These are phyloP conservation scores for Moniliophthora roreri DNA, from an alignment of 1,284 basidiomycete species.

Conservation along the genomic window DNA sequence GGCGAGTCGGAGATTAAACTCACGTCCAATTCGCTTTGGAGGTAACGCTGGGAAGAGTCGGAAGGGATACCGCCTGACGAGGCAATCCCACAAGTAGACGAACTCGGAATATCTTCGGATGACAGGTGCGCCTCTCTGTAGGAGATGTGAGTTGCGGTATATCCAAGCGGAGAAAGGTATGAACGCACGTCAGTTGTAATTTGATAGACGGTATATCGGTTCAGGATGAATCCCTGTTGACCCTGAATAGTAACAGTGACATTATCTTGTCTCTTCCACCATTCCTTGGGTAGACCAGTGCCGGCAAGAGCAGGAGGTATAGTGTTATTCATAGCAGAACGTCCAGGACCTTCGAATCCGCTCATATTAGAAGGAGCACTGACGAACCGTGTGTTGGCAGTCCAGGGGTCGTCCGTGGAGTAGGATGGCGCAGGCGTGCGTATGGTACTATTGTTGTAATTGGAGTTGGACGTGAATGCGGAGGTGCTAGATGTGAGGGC, in stretches of 20 bases:
- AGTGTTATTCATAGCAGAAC: conserved; percentile 41
- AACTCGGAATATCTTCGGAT: conserved; percentile 88
- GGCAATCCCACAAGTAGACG: conserved; percentile 81
- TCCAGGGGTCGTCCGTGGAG: conserved; percentile 76
- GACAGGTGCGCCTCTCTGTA: conserved; percentile 63
- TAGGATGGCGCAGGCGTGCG: conserved; percentile 47
- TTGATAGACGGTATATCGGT: conserved; percentile 80
- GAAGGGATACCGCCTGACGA: conserved; percentile 84
- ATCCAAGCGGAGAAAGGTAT: not conserved
- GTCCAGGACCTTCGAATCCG: conserved; percentile 25
- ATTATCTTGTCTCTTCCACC: conserved; percentile 82
- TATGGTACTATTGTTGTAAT: conserved; percentile 34
- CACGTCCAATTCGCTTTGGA: conserved; percentile 88
- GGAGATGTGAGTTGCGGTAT: conserved; percentile 13
- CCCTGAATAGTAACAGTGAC: conserved; percentile 74
- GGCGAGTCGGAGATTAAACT: conserved; percentile 30
- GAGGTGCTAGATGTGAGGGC: conserved; percentile 54
- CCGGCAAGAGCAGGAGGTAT: conserved; percentile 62
- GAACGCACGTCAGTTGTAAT: conserved; percentile 73
- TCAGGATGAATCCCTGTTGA: conserved; percentile 87
- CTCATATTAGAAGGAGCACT: conserved; percentile 16
- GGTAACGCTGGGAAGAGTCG: conserved; percentile 86
- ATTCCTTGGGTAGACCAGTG: conserved; percentile 70
- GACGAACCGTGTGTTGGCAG: conserved; percentile 35
- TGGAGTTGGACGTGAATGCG: conserved; percentile 38